Evolutionary conservation across 768 basidiomycete species (phyloP).

Genomic region (Dacryopinax primogenitus): DNA sequence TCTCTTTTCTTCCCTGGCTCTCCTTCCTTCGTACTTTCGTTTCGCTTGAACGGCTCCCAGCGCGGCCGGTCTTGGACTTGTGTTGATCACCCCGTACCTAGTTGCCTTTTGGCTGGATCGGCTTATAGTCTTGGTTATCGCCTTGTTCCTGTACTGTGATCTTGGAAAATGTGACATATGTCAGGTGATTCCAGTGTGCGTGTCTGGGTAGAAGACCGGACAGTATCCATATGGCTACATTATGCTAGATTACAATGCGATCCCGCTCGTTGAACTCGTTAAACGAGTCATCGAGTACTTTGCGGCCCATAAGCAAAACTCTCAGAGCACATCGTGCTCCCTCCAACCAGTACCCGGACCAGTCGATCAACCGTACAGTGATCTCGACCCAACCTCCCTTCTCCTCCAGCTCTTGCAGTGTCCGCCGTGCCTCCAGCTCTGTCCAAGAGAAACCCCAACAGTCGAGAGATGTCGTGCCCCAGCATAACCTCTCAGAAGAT

Average conservation of each 20-base stretch:
- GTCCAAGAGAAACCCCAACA: not conserved
- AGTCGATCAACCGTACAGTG: not conserved
- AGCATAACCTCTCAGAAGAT: not conserved
- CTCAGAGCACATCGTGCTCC: too few relatives aligned
- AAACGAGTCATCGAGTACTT: not conserved
- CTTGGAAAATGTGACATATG: not conserved
- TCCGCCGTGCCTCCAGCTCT: not conserved
- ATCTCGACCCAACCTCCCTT: not conserved
- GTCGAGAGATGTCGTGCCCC: not conserved
- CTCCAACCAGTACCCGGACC: too few relatives aligned
- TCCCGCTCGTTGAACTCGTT: too few relatives aligned
- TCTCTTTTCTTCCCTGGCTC: not conserved
- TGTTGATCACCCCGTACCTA: constrained; percentile 1
- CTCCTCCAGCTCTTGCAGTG: not conserved
- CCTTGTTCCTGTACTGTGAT: constrained; percentile 1
- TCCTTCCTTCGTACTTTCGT: not conserved
- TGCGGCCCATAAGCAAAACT: too few relatives aligned
- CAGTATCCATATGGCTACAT: too few relatives aligned
- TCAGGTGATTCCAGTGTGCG: not conserved
- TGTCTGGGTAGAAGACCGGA: not conserved
- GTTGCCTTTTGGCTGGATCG: not conserved
- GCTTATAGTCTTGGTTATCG: not conserved
- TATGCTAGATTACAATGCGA: too few relatives aligned
- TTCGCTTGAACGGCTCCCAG: not conserved
- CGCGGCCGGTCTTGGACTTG: not conserved